A percentile compares a stretch with the other conserved stretches of the same genome.
Conservation (phyloP, 1,139 yeast species). For the Yamadazyma epiphylla region DNA sequence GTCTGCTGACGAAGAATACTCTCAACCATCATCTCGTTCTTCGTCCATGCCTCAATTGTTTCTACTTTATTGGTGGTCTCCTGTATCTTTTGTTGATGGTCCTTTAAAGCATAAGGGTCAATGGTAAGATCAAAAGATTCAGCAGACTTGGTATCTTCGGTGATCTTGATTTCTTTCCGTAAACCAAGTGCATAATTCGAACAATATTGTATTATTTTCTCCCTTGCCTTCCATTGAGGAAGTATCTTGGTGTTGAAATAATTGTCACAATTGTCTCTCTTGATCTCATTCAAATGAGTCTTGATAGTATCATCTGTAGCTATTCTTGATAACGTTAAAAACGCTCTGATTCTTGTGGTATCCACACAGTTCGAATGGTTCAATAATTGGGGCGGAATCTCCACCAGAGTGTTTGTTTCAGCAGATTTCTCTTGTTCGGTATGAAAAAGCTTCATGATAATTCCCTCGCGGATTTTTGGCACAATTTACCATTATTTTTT, state of each 20-base stretch:
- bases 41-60: constrained; percentile 33
- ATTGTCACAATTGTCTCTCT: constrained; percentile 20
- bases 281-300: constrained; percentile 33
- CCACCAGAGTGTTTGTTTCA: background rate
- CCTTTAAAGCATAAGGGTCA: constrained; percentile 39
- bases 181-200: constrained; percentile 20
- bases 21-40: constrained; percentile 34
- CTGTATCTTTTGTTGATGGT: constrained; percentile 18
- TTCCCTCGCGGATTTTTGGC: too few species aligned
- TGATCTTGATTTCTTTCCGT: constrained; percentile 13
- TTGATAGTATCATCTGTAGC: constrained; percentile 39
- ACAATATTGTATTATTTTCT: constrained; percentile 29
- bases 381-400: constrained; percentile 13
- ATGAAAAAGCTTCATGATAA: too few species aligned
- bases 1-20: constrained; percentile 33
- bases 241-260: constrained; percentile 26
- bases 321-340: constrained; percentile 34
- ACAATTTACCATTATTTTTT: background rate
- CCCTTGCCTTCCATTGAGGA: constrained; percentile 37
- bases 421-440: too few species aligned
- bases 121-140: constrained; percentile 26
- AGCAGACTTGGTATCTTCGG: constrained; percentile 3
- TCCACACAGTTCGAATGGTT: constrained; percentile 31
- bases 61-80: constrained; percentile 24
- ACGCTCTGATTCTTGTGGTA: constrained; percentile 32